A percentile compares a stretch with the other conserved stretches of the same genome.
Evolutionary conservation across 192 early-diverging fungal genomes (phyloP).

Genomic region (Coemansia sp.): DNA sequence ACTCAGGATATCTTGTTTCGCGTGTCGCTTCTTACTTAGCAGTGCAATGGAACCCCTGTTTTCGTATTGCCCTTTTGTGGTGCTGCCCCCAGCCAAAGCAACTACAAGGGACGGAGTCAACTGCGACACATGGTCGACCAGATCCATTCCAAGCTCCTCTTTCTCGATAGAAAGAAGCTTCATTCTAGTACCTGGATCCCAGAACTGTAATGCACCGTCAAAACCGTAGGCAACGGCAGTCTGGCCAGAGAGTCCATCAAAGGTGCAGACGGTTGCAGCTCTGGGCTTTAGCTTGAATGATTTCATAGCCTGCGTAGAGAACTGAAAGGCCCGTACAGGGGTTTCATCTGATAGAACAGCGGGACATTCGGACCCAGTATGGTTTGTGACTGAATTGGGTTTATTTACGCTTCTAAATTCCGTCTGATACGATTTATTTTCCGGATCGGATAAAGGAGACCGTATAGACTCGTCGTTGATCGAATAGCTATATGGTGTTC

Average conservation of each 20-base stretch:
- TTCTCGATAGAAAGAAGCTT: conserved; percentile 1
- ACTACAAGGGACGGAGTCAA: conserved; percentile 27
- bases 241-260: conserved; percentile 14
- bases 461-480: background rate
- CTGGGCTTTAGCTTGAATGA: conserved; percentile 43
- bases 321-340: conserved; percentile 23
- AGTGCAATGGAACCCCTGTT: conserved; percentile 4
- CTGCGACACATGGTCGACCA: conserved; percentile 27
- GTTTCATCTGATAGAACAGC: background rate
- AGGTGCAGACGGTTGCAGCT: conserved; percentile 24
- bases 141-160: conserved; percentile 16
- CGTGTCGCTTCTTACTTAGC: background rate
- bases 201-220: conserved; percentile 40
- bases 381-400: background rate
- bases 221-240: conserved; percentile 31
- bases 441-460: background rate
- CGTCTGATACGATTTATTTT: background rate
- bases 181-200: conserved; percentile 19
- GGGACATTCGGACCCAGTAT: background rate
- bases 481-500: background rate
- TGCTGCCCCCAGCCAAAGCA: conserved; percentile 15
- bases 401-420: background rate
- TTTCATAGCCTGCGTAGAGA: conserved; percentile 9
- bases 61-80: background rate
- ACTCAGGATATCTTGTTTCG: background rate